These are phyloP conservation scores for Microdochium trichocladiopsis DNA, from an alignment of 2,329 filamentous ascomycete species.

Conservation along the genomic window DNA sequence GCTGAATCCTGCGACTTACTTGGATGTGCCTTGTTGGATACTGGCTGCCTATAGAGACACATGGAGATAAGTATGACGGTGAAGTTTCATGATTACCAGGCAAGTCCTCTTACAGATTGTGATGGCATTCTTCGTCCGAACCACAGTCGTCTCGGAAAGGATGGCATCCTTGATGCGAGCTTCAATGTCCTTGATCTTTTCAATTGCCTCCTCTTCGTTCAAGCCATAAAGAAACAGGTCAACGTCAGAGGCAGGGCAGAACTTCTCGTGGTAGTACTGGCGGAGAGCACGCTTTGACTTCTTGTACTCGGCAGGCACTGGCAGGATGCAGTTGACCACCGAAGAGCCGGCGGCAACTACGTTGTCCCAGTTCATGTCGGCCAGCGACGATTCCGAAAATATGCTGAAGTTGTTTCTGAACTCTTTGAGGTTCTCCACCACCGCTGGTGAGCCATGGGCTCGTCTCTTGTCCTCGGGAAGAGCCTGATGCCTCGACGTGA, in stretches of 20 bases:
- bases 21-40: conserved; percentile 78
- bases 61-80: conserved; percentile 3
- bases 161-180: conserved; percentile 67
- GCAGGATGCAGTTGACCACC: conserved; percentile 71
- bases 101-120: conserved; percentile 53
- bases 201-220: conserved; percentile 66
- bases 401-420: conserved; percentile 75
- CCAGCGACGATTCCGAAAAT: conserved; percentile 72
- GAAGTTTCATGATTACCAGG: neutral
- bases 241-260: conserved; percentile 79
- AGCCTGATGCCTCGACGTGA: no score
- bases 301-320: conserved; percentile 56
- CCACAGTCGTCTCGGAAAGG: conserved; percentile 73
- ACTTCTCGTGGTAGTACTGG: conserved; percentile 74
- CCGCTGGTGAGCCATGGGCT: conserved; percentile 54
- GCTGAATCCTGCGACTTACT: conserved; percentile 19
- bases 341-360: conserved; percentile 76
- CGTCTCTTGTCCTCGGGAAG: conserved; percentile 56
- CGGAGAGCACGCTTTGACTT: conserved; percentile 56
- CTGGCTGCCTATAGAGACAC: conserved; percentile 50
- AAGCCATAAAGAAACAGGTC: conserved; percentile 81
- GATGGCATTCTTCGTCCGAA: conserved; percentile 80
- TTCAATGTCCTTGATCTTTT: conserved; percentile 83
- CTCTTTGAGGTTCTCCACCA: conserved; percentile 59
- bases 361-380: conserved; percentile 75